These are phyloP conservation scores for Primulina eburnea DNA, from an alignment of 257 asterid genomes.

Conservation along the genomic window DNA sequence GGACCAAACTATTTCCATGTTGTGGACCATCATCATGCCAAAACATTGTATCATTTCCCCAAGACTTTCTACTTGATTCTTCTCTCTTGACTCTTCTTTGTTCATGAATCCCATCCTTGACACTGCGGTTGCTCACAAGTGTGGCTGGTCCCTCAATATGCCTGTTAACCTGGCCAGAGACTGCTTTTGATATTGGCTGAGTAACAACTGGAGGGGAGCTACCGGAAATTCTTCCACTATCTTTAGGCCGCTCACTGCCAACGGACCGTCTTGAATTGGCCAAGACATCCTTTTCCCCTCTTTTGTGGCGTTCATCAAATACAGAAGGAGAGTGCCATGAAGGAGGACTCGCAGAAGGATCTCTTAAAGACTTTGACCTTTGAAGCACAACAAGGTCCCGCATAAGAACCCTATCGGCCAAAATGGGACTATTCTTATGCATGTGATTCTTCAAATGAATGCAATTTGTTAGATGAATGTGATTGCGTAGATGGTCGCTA, in stretches of 20 bases:
- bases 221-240: constrained; percentile 36
- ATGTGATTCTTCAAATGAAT: constrained; percentile 96
- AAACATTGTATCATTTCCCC: constrained; percentile 32
- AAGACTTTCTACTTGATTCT: constrained; percentile 42
- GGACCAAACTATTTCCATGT: constrained; percentile 31
- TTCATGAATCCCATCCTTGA: constrained; percentile 42
- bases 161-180: constrained; percentile 31
- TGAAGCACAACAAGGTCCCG: constrained; percentile 83
- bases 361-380: constrained; percentile 78
- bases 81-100: constrained; percentile 43
- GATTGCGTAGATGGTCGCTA: constrained; percentile 83
- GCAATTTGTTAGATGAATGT: constrained; percentile 94
- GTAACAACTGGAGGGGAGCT: constrained; percentile 44
- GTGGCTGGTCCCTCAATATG: constrained; percentile 31
- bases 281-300: constrained; percentile 41
- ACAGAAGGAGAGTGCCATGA: constrained; percentile 65
- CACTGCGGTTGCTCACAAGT: constrained; percentile 33
- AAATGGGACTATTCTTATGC: constrained; percentile 89
- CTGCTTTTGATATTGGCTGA: constrained; percentile 27
- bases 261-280: constrained; percentile 53
- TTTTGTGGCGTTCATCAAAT: constrained; percentile 37
- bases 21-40: constrained; percentile 28
- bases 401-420: constrained; percentile 71
- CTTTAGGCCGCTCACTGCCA: constrained; percentile 41
- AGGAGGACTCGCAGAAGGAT: constrained; percentile 80